Conservation (phyloP, 306 rosid species). For the Chamaecrista fasciculata region DNA sequence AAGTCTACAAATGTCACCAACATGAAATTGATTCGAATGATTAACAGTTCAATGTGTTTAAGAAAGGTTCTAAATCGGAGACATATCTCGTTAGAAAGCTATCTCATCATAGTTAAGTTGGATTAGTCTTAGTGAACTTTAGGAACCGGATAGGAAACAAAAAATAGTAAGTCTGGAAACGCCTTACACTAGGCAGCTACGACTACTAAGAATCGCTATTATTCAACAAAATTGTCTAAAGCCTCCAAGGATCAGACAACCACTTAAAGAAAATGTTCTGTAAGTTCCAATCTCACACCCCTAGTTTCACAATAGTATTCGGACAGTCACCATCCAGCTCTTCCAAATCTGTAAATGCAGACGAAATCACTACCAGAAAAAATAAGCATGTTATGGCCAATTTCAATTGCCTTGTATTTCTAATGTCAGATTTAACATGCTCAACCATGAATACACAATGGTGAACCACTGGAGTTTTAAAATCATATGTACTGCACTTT, state of each 20-base stretch:
- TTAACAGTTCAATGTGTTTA: too few species aligned
- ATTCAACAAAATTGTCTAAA: background rate
- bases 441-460: conserved; percentile 32
- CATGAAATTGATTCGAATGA: too few species aligned
- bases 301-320: background rate
- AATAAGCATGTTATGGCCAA: conserved; percentile 15
- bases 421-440: conserved; percentile 34
- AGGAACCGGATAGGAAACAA: too few species aligned
- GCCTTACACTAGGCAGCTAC: background rate
- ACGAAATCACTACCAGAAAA: background rate
- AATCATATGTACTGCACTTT: conserved; percentile 55
- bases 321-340: background rate
- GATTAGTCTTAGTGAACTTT: too few species aligned
- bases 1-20: too few species aligned
- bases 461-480: conserved; percentile 29
- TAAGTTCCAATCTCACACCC: too few species aligned
- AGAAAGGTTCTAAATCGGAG: too few species aligned
- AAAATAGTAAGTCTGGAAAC: background rate
- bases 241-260: background rate
- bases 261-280: too few species aligned
- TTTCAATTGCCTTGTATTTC: conserved; percentile 36
- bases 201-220: background rate
- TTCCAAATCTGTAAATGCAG: background rate
- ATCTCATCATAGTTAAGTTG: too few species aligned
- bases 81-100: too few species aligned